Conservation (phyloP, 2,329 filamentous ascomycete species). For the Leptographium galeiforme region DNA sequence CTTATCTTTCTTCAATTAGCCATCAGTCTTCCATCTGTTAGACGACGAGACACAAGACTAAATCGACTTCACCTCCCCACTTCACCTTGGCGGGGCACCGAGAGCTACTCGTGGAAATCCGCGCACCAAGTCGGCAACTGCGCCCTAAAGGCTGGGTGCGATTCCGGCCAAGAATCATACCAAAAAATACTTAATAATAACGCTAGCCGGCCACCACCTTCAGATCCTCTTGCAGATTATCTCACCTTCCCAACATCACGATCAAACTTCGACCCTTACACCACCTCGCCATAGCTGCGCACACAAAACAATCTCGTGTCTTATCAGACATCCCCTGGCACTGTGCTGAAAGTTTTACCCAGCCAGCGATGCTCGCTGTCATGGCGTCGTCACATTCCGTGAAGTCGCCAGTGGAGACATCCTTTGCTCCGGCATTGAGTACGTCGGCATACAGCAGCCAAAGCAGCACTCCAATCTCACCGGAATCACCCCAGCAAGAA, state of each 20-base stretch:
- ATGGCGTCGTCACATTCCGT: constrained; percentile 7
- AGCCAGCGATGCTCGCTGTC: constrained; percentile 7
- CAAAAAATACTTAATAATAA: constrained; percentile 11
- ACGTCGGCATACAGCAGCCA: constrained; percentile 5
- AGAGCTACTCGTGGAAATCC: constrained; percentile 5
- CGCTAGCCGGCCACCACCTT: constrained; percentile 7
- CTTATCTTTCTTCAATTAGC: not conserved
- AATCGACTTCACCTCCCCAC: not conserved
- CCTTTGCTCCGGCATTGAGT: not conserved
- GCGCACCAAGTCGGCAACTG: constrained; percentile 10
- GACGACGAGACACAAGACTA: not conserved
- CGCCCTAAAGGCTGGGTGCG: constrained; percentile 8
- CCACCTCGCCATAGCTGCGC: not conserved
- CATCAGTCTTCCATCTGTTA: not conserved
- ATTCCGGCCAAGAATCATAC: constrained; percentile 7
- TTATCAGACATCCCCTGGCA: not conserved
- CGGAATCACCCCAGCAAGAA: constrained; percentile 8
- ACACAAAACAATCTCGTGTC: not conserved
- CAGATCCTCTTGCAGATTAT: constrained; percentile 6
- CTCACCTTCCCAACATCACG: constrained; percentile 1
- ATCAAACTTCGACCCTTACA: not conserved
- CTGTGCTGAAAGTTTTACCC: not conserved
- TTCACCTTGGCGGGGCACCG: constrained; percentile 8
- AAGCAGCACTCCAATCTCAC: constrained; percentile 9
- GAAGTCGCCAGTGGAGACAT: constrained; percentile 1